Conservation (phyloP, 23 red algal genomes). For the Pyropia haitanensis region DNA sequence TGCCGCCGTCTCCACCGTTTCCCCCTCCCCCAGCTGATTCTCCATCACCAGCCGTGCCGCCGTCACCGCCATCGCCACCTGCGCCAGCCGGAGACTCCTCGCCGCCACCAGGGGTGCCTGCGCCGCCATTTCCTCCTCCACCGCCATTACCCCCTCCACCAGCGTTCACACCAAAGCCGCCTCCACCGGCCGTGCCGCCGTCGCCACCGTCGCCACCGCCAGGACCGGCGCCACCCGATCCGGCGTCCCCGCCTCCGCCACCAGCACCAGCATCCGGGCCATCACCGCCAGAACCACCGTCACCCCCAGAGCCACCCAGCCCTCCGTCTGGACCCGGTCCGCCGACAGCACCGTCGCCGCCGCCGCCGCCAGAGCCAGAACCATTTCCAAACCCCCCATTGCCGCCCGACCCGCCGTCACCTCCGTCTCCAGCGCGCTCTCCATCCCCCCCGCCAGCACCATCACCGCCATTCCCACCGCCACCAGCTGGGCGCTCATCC, state of each 20-base stretch:
- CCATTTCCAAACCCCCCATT: conserved; percentile 4
- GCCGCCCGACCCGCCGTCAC: conserved; percentile 2
- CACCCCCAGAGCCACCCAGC: neutral
- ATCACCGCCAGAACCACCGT: conserved; percentile 19
- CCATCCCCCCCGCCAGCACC: conserved; percentile 4
- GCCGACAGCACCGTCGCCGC: conserved; percentile 2
- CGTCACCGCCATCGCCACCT: neutral
- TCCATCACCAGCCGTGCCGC: neutral
- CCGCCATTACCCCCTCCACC: conserved; percentile 10
- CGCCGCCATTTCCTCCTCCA: conserved; percentile 5
- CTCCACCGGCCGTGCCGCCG: neutral
- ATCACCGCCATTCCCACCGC: conserved; percentile 7
- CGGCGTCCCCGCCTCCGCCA: conserved; percentile 6
- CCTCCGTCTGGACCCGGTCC: neutral
- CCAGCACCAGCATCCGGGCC: conserved; percentile 7
- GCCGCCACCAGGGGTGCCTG: neutral
- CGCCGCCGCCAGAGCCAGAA: neutral
- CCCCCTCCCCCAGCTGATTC: conserved; percentile 5
- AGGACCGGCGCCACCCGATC: conserved; percentile 8
- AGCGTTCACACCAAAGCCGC: conserved; percentile 1
- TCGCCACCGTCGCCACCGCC: conserved; percentile 8
- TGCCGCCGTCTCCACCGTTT: conserved; percentile 1
- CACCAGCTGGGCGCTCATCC: neutral
- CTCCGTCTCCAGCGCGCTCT: neutral
- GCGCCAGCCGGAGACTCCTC: conserved; percentile 1